Evolutionary conservation across 768 basidiomycete genomes (phyloP), one percentile per base, ranked within the genome.

Genomic region (Tricholoma terreum): DNA sequence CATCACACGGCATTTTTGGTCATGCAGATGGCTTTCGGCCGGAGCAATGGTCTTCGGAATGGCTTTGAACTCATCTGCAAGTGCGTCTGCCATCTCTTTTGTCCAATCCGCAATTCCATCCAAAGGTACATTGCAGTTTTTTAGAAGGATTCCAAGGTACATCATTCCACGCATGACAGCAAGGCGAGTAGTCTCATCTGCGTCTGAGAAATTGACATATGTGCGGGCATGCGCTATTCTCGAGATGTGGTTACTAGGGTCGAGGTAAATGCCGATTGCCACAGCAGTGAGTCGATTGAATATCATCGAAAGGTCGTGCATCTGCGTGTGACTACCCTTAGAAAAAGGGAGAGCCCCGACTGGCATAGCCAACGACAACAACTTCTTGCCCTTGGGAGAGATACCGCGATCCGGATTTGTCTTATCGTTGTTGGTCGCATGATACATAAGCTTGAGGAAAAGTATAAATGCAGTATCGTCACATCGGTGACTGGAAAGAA

Each of bases 241-340:
- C 43, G 79, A 77, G 4, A 71, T 71, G 46, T 79, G 71, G 19
- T 80, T 78, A 2, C 75, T 62, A 1, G 75, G 66, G 46, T 88
- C 84, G 45, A 97, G 80, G 62, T 86, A 80, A 42, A 90, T 78
- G 4, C 84, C 85, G 24, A 91, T 76, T 5, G 87, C 83, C 61
- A 89, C 76, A 10, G 89, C 86, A 50, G 82, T 84, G 63, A 91
- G 84, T 8, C 94, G 84, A 70, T 97, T 97, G 70, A 87, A 84
- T 33, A 96, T 76, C 80, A 85, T 85, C 0, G 91, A 88, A 2
- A 90, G 75, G 35, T 89, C 83, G 33, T 79, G 74, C 2, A 68
- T 59, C 0, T 77, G 73, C 0, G 86, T 84, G 4, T 81, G 82
- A 3, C 67, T 72, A 1, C 70, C 68, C 40, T 83, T 80, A 3